phyloP scores from a whole-genome alignment of 345 rosid species.

The Alliaria petiolata region DNA sequence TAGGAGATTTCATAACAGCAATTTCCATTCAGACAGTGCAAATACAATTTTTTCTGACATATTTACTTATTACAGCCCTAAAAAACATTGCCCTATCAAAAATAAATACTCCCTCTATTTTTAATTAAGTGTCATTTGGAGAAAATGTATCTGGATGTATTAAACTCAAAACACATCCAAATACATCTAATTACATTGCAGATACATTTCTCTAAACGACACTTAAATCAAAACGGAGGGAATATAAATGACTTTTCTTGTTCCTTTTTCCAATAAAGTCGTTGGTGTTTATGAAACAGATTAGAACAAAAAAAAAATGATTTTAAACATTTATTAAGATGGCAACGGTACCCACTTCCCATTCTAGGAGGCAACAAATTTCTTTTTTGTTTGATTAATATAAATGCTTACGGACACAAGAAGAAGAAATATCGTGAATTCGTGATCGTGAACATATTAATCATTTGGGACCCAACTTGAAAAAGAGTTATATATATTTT shows the following conservation, averaged over 20 bases:
- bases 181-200: too few species aligned
- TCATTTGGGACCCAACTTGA: conserved; percentile 31
- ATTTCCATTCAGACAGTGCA: neutral
- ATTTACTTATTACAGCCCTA: neutral
- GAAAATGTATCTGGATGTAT: too few species aligned
- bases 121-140: too few species aligned
- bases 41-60: neutral
- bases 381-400: conserved; percentile 31
- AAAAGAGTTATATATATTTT: conserved; percentile 16
- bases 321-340: neutral
- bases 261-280: neutral
- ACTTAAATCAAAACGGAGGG: too few species aligned
- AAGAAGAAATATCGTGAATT: conserved; percentile 3
- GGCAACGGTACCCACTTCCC: conserved; percentile 25
- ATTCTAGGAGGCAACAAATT: conserved; percentile 28
- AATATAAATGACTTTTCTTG: neutral
- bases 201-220: too few species aligned
- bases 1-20: neutral
- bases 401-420: conserved; percentile 24
- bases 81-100: neutral
- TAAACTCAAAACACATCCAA: too few species aligned
- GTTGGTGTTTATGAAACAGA: conserved; percentile 11
- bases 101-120: too few species aligned
- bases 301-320: neutral
- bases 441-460: conserved; percentile 17